These are phyloP conservation scores for Psophocarpus tetragonolobus DNA, from an alignment of 306 rosid species.

Conservation along the genomic window DNA sequence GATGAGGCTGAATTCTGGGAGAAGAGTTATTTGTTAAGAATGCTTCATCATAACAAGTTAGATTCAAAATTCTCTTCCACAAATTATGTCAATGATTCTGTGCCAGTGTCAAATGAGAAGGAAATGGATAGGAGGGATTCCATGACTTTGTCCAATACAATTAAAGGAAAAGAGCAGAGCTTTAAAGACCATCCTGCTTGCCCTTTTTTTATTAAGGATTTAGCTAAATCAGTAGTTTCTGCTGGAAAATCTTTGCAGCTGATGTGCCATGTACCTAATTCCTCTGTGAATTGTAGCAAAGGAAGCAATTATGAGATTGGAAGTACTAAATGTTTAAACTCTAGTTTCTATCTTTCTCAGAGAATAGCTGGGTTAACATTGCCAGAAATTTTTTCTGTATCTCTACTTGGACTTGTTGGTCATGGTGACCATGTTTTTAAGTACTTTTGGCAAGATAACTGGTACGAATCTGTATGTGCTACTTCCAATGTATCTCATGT, in stretches of 20 bases:
- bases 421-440: conserved; percentile 78
- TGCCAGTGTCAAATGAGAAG: conserved; percentile 45
- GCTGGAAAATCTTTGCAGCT: conserved; percentile 97
- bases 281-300: conserved; percentile 44
- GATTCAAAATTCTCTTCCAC: conserved; percentile 43
- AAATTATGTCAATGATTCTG: conserved; percentile 26
- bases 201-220: conserved; percentile 77
- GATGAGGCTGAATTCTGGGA: conserved; percentile 95
- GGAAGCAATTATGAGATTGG: conserved; percentile 55
- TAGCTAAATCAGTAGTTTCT: conserved; percentile 79
- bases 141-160: conserved; percentile 41
- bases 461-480: conserved; percentile 32
- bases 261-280: conserved; percentile 65
- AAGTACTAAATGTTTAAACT: conserved; percentile 39
- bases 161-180: conserved; percentile 58
- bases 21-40: conserved; percentile 80
- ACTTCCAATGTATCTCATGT: conserved; percentile 38
- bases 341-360: conserved; percentile 48
- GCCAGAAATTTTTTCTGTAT: conserved; percentile 80
- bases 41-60: conserved; percentile 45
- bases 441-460: conserved; percentile 60
- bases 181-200: conserved; percentile 56
- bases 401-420: conserved; percentile 83
- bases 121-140: conserved; percentile 58
- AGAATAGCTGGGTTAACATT: conserved; percentile 68